Evolutionary conservation across 2,329 filamentous ascomycete genomes (phyloP).

Genomic region (Fusarium metavorans): DNA sequence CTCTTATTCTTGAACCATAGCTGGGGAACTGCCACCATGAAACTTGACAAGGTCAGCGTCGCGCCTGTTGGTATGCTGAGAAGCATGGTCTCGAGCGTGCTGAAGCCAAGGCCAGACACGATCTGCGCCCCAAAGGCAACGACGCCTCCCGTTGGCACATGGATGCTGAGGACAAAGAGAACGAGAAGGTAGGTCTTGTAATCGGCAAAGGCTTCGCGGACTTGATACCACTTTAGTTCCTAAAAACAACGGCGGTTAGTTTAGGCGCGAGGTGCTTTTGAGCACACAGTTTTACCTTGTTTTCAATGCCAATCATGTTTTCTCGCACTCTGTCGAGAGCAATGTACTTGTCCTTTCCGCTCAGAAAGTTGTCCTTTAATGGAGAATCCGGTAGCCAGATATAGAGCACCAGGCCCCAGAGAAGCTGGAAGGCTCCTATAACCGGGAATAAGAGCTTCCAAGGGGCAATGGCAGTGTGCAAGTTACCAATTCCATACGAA

Average conservation of each 20-base stretch:
- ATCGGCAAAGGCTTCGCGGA: slow-evolving; percentile 49
- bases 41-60: background rate
- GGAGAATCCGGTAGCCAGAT: slow-evolving; percentile 40
- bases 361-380: slow-evolving; percentile 45
- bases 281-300: slow-evolving; percentile 12
- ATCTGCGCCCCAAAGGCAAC: slow-evolving; percentile 56
- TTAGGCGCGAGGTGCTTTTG: background rate
- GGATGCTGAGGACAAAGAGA: slow-evolving; percentile 42
- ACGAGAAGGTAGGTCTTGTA: slow-evolving; percentile 48
- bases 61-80: slow-evolving; percentile 21
- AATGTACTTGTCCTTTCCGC: slow-evolving; percentile 44
- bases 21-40: slow-evolving; percentile 19
- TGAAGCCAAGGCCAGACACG: slow-evolving; percentile 32
- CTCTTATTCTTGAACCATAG: slow-evolving; percentile 20
- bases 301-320: slow-evolving; percentile 53
- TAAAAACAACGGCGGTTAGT: background rate
- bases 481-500: slow-evolving; percentile 47
- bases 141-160: slow-evolving; percentile 47
- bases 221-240: slow-evolving; percentile 45
- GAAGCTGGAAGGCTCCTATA: slow-evolving; percentile 35
- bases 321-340: slow-evolving; percentile 48
- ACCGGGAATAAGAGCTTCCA: slow-evolving; percentile 49
- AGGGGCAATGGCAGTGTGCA: slow-evolving; percentile 31
- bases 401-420: slow-evolving; percentile 37
- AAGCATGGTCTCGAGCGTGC: slow-evolving; percentile 17